Evolutionary conservation across 805 yeast genomes (phyloP).

Genomic region (Saturnispora zaruensis): DNA sequence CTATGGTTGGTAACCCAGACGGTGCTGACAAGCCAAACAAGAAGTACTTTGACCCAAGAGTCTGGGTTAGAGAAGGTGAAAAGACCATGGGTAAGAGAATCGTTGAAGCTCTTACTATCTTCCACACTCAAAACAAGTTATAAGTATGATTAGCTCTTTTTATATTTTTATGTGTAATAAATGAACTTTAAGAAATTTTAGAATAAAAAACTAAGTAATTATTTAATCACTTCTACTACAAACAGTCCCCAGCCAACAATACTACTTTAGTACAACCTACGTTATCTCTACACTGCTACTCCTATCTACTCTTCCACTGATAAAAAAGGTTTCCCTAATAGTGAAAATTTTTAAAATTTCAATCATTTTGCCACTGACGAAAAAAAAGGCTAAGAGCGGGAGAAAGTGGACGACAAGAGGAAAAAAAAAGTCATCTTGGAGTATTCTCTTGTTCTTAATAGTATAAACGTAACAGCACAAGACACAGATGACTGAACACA

Average conservation of each 20-base stretch:
- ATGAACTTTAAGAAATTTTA: not conserved
- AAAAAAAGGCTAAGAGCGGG: not conserved
- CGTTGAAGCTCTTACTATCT: slow-evolving; percentile 70
- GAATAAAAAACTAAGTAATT: not conserved
- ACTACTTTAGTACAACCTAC: too few species aligned
- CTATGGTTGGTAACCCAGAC: slow-evolving; percentile 97
- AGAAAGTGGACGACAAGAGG: not conserved
- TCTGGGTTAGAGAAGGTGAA: slow-evolving; percentile 99
- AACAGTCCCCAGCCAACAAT: too few species aligned
- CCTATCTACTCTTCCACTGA: too few species aligned
- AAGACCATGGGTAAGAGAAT: slow-evolving; percentile 92
- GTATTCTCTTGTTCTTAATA: not conserved
- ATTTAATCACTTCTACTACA: too few species aligned
- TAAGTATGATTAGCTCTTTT: slow-evolving; percentile 1
- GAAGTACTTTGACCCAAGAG: slow-evolving; percentile 99
- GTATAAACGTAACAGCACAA: not conserved
- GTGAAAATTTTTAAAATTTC: not conserved
- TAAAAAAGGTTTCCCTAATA: not conserved
- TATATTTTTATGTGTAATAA: slow-evolving; percentile 1
- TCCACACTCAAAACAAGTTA: slow-evolving; percentile 71
- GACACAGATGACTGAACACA: slow-evolving; percentile 3
- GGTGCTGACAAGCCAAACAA: slow-evolving; percentile 99
- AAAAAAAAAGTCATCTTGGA: not conserved
- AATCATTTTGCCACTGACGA: not conserved
- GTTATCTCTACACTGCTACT: too few species aligned